Conservation (phyloP, 257 asterid species). For the Ligustrum vulgare region DNA sequence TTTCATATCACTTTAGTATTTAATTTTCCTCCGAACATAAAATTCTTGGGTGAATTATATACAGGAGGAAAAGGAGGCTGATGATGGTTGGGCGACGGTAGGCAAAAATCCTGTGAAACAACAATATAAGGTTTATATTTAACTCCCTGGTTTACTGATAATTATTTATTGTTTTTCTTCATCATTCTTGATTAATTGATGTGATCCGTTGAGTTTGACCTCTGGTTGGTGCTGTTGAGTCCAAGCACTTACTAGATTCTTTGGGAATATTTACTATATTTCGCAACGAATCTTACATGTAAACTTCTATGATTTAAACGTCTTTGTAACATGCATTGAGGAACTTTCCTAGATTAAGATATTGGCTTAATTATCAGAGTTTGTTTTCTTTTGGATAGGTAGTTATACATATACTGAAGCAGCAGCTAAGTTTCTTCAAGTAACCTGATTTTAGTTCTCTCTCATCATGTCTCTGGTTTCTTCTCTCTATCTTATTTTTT, state of each 20-base stretch:
- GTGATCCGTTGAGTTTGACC: not conserved
- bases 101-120: slow-evolving; percentile 54
- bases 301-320: not conserved
- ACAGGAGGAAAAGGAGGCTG: slow-evolving; percentile 45
- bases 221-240: slow-evolving; percentile 1
- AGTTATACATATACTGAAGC: too few species aligned
- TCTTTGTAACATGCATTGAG: not conserved
- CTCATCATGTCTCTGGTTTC: not conserved
- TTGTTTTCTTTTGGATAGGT: not conserved
- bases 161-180: not conserved
- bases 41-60: slow-evolving; percentile 24
- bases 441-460: not conserved
- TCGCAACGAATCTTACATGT: not conserved
- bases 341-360: slow-evolving; percentile 1
- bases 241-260: not conserved
- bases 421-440: slow-evolving; percentile 2
- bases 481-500: not conserved
- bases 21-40: not conserved
- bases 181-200: slow-evolving; percentile 4
- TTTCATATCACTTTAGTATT: slow-evolving; percentile 14
- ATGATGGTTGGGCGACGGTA: slow-evolving; percentile 85
- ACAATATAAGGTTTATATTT: slow-evolving; percentile 53
- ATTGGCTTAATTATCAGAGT: not conserved
- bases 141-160: not conserved
- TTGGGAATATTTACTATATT: slow-evolving; percentile 11